Evolutionary conservation across 176 grass and related monocot species (phyloP), one percentile per base, ranked within the genome.

Genomic region (Puccinellia tenuiflora): DNA sequence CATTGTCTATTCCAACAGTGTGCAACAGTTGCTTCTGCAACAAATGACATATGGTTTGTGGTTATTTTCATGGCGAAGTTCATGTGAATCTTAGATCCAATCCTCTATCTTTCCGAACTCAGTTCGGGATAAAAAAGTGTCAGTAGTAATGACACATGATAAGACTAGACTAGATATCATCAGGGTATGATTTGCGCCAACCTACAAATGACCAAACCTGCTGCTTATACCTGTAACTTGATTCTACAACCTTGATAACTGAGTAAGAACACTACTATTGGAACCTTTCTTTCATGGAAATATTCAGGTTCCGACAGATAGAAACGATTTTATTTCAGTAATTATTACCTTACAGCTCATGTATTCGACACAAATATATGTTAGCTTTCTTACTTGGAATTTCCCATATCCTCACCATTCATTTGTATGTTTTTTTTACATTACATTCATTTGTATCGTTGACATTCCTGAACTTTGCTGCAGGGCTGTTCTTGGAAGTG

Each of bases 401-500:
- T 40, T 2, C 16, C 15, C 39, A 9, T 30, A 3, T 26, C 2
- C 21, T 34, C 35, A 62, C 13, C 20, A 69, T 26, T 24, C 15
- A 7, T 78, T 5, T 15, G 16, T 38, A 3, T 56, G n/a, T n/a
- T n/a, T n/a, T n/a, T n/a, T n/a, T n/a, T n/a, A n/a, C n/a, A n/a
- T n/a, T n/a, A n/a, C 20, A 69, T 26, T 24, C 15, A 7, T 78
- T 5, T 15, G 16, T 38, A 3, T 56, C 16, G 12, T 1, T 31
- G 10, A 29, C 10, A 70, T 50, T 15, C 5, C 15, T 81, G 37
- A 53, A 62, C 20, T 18, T 88, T 0, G 6, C 24, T 25, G 30
- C 80, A 98, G 92, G 77, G 87, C 96, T 51, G 91, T 98, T 61
- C 82, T 98, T 25, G 96, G 91, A 61, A 95, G 96, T 46, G 92